These are phyloP conservation scores for Bipolaris cookei DNA, from an alignment of 2,329 filamentous ascomycete species.

Conservation along the genomic window DNA sequence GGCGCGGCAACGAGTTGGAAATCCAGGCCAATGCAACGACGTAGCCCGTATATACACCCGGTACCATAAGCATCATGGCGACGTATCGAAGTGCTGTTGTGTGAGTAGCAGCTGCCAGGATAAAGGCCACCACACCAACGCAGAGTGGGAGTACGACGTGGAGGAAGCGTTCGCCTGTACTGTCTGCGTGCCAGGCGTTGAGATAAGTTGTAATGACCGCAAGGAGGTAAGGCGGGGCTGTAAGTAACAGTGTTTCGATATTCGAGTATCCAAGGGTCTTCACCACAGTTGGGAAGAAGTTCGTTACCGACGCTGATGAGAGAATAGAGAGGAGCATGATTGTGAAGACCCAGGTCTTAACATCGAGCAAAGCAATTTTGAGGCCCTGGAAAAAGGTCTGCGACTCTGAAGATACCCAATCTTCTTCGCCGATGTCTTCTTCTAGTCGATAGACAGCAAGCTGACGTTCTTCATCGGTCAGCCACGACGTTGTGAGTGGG, in stretches of 20 bases:
- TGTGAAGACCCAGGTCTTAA: conserved; percentile 51
- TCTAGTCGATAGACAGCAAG: conserved; percentile 47
- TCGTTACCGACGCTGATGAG: conserved; percentile 48
- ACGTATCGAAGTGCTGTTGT: conserved; percentile 68
- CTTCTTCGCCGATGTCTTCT: conserved; percentile 51
- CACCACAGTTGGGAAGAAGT: conserved; percentile 69
- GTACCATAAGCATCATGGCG: conserved; percentile 74
- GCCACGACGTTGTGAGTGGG: conserved; percentile 57
- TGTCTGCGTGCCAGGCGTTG: conserved; percentile 75
- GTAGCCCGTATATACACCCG: conserved; percentile 64
- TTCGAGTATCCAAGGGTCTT: conserved; percentile 64
- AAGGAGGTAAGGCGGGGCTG: conserved; percentile 54
- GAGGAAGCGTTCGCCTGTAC: conserved; percentile 72
- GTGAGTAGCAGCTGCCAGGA: conserved; percentile 70
- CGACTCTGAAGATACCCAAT: conserved; percentile 45
- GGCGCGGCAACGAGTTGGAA: conserved; percentile 74
- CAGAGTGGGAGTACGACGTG: conserved; percentile 69
- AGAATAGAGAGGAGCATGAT: conserved; percentile 51
- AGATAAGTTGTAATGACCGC: conserved; percentile 66
- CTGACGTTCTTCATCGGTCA: conserved; percentile 49
- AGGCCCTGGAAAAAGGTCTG: conserved; percentile 51
- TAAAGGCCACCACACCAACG: conserved; percentile 68
- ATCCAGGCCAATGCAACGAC: conserved; percentile 77
- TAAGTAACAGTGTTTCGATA: conserved; percentile 58
- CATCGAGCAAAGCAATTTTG: conserved; percentile 49